A percentile compares a stretch with the other conserved stretches of the same genome.
These are phyloP conservation scores for Cyclostephanos invisitatus DNA, from an alignment of 108 stramenopile species.

Conservation along the genomic window DNA sequence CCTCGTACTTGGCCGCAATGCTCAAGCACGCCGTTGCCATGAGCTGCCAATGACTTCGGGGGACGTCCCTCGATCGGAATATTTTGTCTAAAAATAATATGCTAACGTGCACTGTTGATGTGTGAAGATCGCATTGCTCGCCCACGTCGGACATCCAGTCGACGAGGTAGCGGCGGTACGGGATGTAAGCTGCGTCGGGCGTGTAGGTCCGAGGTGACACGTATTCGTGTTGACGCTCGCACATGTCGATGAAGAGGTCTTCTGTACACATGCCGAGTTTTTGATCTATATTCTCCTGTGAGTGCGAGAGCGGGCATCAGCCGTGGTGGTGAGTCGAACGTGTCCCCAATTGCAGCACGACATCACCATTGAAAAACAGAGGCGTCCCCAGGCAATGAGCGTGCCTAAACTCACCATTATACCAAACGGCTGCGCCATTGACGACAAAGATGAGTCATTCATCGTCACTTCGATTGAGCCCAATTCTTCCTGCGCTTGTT, in stretches of 20 bases:
- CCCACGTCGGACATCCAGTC: conserved; percentile 94
- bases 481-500: conserved; percentile 37
- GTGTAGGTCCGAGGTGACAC: conserved; percentile 70
- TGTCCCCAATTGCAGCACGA: not conserved
- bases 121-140: conserved; percentile 81
- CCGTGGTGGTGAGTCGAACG: not conserved
- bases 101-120: conserved; percentile 80
- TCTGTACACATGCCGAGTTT: conserved; percentile 64
- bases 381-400: not conserved
- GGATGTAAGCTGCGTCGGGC: conserved; percentile 79
- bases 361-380: not conserved
- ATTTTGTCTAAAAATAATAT: conserved; percentile 89
- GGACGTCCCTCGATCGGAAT: conserved; percentile 69
- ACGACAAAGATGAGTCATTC: conserved; percentile 38
- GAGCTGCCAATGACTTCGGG: conserved; percentile 86
- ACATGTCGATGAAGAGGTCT: conserved; percentile 84
- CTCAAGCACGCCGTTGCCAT: conserved; percentile 91
- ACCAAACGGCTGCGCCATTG: conserved; percentile 68
- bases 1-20: conserved; percentile 90
- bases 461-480: conserved; percentile 42
- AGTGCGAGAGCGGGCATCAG: not conserved
- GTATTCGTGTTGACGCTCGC: conserved; percentile 74
- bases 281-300: conserved; percentile 63
- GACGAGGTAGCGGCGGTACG: conserved; percentile 86
- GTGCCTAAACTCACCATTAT: conserved; percentile 60